Conservation (phyloP, 768 basidiomycete species). For the Pleurotus citrinopileatus region DNA sequence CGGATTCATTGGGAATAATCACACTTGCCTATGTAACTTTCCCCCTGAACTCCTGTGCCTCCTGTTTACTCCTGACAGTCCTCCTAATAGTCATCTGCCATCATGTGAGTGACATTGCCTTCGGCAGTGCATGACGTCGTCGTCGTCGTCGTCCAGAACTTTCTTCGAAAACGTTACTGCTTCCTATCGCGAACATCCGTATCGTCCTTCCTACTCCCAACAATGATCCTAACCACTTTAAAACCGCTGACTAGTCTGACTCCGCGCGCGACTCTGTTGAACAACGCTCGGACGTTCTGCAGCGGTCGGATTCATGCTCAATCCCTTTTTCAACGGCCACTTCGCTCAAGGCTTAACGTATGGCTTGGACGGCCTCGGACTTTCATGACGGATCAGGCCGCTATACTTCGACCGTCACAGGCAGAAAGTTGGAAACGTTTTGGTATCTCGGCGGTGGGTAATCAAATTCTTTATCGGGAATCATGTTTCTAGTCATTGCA, state of each 20-base stretch:
- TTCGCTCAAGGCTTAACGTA: not conserved
- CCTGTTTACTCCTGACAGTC: not conserved
- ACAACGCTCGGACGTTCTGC: not conserved
- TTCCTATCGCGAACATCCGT: too few species aligned
- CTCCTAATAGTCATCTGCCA: not conserved
- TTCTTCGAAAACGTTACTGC: too few species aligned
- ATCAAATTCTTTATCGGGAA: not conserved
- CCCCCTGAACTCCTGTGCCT: not conserved
- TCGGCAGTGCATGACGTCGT: too few species aligned
- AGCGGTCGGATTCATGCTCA: not conserved
- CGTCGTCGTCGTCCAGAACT: too few species aligned
- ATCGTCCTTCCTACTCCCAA: too few species aligned
- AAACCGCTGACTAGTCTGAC: not conserved
- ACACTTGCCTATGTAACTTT: not conserved
- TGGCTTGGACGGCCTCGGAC: constrained; percentile 33
- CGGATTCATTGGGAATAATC: not conserved
- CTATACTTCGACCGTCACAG: constrained; percentile 34
- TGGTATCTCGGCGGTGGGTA: constrained; percentile 51
- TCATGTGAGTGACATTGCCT: too few species aligned
- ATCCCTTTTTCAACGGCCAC: not conserved
- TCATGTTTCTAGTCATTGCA: constrained; percentile 21
- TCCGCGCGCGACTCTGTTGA: too few species aligned
- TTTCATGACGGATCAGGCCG: constrained; percentile 42
- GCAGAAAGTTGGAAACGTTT: constrained; percentile 40
- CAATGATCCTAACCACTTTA: too few species aligned